Base-by-base conservation (phyloP, 805 yeast genomes). In the Candida orba region DNA sequence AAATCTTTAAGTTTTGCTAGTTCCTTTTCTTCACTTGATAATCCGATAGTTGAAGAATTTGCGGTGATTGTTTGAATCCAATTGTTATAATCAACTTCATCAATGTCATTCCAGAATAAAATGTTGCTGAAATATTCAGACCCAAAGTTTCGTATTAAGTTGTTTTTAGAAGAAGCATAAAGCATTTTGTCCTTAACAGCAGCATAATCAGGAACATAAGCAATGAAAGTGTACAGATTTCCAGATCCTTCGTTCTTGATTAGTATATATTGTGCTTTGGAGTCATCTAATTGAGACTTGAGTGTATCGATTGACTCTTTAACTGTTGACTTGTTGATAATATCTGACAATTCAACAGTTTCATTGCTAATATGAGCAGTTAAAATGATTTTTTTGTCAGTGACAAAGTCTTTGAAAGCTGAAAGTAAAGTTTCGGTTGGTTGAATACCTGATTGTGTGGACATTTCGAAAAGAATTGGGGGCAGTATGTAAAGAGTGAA, bases 101-200 rank as follows among this genome's bases (percentile, higher is more conserved):
- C 54, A 5, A 60, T 40, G 14, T 59, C 62, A 25, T 69, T 66
- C 38, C 62, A 47, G 42, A 68, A 55, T 9, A 63, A 37, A 24
- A 59, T 63, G 36, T 64, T 55, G n/a, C 56, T 57, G 40, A 67
- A 64, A 31, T 59, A 52, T 40, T 66, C 67, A 1, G 68, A 73
- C 8, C 96, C 96, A 34, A 91, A 69, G 49, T 83, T 81, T 52
- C 84, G 78, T 44, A 85, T 65, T 32, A 93, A 63, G 2, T 93
- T 78, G 60, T 78, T 83, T 48, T 87, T 87, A 10, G 95, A 81
- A 3, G 96, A 86, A 5, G 98, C 98, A 61, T 90, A 93, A 39
- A 93, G 70, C 97, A 93, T 93, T 62, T 91, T 93, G 44, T 75
- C 72, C 45, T 89, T 75, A 33, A 91, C 90, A 3, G 81, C 79